Base-by-base conservation (phyloP, 2,329 filamentous ascomycete species). In the Albifimbria verrucaria region DNA sequence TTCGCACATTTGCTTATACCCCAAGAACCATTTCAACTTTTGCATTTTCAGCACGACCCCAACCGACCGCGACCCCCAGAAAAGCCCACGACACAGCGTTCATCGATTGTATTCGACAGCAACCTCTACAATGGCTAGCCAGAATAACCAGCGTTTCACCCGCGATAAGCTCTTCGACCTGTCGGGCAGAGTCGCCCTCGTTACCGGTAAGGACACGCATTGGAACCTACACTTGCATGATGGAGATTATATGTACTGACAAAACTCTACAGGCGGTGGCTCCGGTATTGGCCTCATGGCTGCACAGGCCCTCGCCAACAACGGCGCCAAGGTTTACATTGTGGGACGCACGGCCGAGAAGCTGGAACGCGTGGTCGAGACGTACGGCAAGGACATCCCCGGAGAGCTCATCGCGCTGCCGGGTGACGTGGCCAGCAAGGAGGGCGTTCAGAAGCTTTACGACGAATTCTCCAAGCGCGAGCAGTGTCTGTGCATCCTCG, bases 291-390 rank as follows among this genome's bases (percentile, higher is more conserved):
- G 86, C 4, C 77, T 86, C 51, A 89, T 89, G 85, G 84, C 85
- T 43, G 81, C 83, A 2, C 82, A 88, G 59, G 81, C 85, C 7
- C 84, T 88, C 51, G 81, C 88, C 1, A 72, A 76, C 53, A 89
- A 88, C 67, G 85, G 86, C 55, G 82, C 81, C 53, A 87, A 81
- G 57, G 87, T 90, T 6, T 90, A 89, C 73, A 86, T 90, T 57
- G 84, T 83, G 22, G 86, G 87, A 26, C 83, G 82, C 17, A 83
- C 81, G 43, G 72, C 75, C 23, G 85, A 84, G 61, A 86, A 87
- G 62, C 75, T 87, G 47, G 81, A 85, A 18, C 79, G 72, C 26
- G 80, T 82, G 2, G 81, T 81, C 45, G 68, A 85, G 52, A 82
- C 78, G 48, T 83, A 83, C 57, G 73, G 81, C 25, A 77, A 81